phyloP scores from a whole-genome alignment of 768 basidiomycete species.

The Amanita jacksonii region DNA sequence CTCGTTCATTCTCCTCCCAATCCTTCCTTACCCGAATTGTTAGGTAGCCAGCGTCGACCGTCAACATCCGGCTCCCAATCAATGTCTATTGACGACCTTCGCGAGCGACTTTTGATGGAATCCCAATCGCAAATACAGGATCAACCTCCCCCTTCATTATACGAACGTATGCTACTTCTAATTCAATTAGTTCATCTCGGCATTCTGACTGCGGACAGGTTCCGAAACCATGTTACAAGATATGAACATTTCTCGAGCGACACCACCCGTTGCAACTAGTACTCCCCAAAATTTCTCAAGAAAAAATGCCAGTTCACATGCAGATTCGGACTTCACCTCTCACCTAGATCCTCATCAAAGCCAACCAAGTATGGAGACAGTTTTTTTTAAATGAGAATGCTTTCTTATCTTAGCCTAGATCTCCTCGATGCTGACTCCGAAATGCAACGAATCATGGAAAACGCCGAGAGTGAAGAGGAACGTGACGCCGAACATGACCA shows the following conservation, averaged over 20 bases:
- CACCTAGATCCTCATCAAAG: conserved; percentile 8
- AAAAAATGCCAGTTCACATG: conserved; percentile 38
- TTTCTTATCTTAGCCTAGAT: conserved; percentile 30
- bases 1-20: background rate
- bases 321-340: conserved; percentile 21
- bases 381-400: background rate
- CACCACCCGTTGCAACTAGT: conserved; percentile 42
- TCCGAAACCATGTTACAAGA: conserved; percentile 29
- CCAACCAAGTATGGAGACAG: conserved; percentile 42
- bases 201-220: conserved; percentile 19
- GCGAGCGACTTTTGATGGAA: conserved; percentile 25
- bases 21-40: conserved; percentile 12
- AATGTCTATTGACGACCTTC: conserved; percentile 15
- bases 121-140: conserved; percentile 24
- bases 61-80: conserved; percentile 16
- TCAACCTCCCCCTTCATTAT: conserved; percentile 21
- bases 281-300: conserved; percentile 49
- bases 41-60: conserved; percentile 5
- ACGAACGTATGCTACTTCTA: conserved; percentile 24
- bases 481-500: conserved; percentile 1
- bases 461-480: conserved; percentile 40
- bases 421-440: conserved; percentile 61
- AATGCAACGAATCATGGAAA: conserved; percentile 57
- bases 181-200: conserved; percentile 4
- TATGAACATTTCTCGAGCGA: conserved; percentile 27